Conservation (phyloP, 371 early-diverging fungal genomes). For the Zancudomyces culisetae region DNA sequence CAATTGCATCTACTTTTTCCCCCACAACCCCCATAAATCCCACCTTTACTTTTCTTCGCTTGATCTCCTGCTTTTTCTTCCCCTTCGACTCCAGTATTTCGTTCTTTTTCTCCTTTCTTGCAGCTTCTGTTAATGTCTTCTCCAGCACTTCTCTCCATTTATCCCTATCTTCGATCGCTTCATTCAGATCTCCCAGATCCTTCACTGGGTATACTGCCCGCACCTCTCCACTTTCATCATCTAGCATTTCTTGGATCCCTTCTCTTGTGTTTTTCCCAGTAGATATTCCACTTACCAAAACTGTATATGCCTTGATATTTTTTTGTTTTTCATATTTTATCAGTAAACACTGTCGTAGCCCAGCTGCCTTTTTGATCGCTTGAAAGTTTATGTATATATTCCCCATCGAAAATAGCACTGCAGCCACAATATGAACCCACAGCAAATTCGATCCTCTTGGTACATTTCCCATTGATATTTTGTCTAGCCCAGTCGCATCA, state of each 20-base stretch:
- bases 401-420: constrained; percentile 1
- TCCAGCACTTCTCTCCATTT: background rate
- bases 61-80: background rate
- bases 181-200: background rate
- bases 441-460: background rate
- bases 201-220: background rate
- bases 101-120: constrained; percentile 1
- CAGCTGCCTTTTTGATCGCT: background rate
- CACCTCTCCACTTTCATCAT: background rate
- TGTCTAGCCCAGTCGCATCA: background rate
- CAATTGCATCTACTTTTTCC: constrained; percentile 44
- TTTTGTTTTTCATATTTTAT: background rate
- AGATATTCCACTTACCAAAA: constrained; percentile 2
- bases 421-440: constrained; percentile 3
- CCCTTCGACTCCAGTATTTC: background rate
- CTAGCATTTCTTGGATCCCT: background rate
- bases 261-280: background rate
- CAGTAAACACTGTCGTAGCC: background rate
- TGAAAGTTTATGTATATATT: background rate
- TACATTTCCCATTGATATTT: constrained; percentile 1
- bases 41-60: background rate
- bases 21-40: constrained; percentile 3
- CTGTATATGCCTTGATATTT: background rate
- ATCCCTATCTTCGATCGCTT: background rate
- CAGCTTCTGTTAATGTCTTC: background rate